Evolutionary conservation across 495 filamentous ascomycete genomes (phyloP).

Genomic region (Xylaria venustula): DNA sequence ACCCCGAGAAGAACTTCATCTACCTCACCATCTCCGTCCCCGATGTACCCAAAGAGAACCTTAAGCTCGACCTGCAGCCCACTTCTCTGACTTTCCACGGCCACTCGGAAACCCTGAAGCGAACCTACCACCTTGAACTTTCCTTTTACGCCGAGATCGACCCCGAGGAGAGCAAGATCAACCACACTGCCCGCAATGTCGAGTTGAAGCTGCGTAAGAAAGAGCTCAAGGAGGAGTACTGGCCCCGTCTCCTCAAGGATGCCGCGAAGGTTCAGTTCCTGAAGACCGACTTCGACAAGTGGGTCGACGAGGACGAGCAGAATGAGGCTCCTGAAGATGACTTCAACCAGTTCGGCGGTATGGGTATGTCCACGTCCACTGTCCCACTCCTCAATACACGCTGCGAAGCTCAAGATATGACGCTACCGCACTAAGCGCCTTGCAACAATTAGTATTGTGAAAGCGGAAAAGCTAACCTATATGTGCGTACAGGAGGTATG

Average conservation of each 20-base stretch:
- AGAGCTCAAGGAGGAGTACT: conserved; percentile 85
- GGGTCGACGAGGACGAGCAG: conserved; percentile 99
- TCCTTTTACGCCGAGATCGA: conserved; percentile 93
- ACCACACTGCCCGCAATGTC: conserved; percentile 80
- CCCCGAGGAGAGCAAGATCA: conserved; percentile 69
- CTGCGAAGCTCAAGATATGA: background rate
- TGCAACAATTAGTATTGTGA: background rate
- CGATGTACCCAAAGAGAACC: conserved; percentile 66
- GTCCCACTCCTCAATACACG: background rate
- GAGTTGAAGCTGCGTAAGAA: conserved; percentile 95
- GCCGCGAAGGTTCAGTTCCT: conserved; percentile 88
- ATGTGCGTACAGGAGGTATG: conserved; percentile 33
- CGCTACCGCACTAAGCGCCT: background rate
- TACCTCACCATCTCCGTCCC: conserved; percentile 85
- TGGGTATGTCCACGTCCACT: conserved; percentile 42
- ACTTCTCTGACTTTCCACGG: conserved; percentile 79
- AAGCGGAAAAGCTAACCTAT: conserved; percentile 14
- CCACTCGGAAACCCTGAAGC: conserved; percentile 73
- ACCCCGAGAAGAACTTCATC: conserved; percentile 84
- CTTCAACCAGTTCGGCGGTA: conserved; percentile 67
- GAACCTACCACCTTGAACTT: conserved; percentile 80
- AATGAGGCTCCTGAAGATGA: conserved; percentile 83
- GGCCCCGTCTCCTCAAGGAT: conserved; percentile 91
- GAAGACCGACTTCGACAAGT: conserved; percentile 99
- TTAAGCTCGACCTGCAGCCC: conserved; percentile 78